These are phyloP conservation scores for Trametes polyzona DNA, from an alignment of 1,284 basidiomycete species.

Conservation along the genomic window DNA sequence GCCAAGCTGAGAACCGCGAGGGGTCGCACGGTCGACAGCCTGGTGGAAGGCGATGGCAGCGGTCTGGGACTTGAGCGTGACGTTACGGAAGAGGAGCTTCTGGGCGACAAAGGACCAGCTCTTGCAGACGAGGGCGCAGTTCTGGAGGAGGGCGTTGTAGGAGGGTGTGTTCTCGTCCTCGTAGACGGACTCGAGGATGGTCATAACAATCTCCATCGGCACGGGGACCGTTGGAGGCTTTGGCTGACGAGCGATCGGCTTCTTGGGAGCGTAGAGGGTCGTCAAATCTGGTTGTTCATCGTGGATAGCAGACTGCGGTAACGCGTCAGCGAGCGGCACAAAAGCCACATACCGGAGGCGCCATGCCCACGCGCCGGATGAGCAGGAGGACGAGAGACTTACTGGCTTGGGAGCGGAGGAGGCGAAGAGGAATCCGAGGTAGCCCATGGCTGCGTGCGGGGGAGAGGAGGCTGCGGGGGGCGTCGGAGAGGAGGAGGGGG, in stretches of 20 bases:
- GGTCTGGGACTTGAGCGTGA: constrained; percentile 54
- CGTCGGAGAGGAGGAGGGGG: constrained; percentile 1
- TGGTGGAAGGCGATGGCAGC: constrained; percentile 56
- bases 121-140: constrained; percentile 64
- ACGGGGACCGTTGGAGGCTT: constrained; percentile 34
- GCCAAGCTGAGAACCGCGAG: constrained; percentile 52
- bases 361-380: background rate
- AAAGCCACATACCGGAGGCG: too few species aligned
- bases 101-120: constrained; percentile 66
- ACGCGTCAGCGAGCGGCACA: background rate
- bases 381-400: background rate
- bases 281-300: constrained; percentile 24
- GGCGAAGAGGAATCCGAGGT: constrained; percentile 24
- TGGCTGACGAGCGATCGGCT: constrained; percentile 15
- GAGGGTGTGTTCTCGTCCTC: constrained; percentile 43
- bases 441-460: constrained; percentile 20
- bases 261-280: constrained; percentile 28
- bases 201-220: constrained; percentile 64
- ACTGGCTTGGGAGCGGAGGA: constrained; percentile 14
- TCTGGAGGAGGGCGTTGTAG: constrained; percentile 48
- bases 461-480: constrained; percentile 12
- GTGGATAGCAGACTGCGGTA: constrained; percentile 9
- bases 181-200: constrained; percentile 61
- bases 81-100: constrained; percentile 61
- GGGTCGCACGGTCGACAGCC: constrained; percentile 51